Percentiles rank a stretch among this genome's conserved stretches.
phyloP scores from a whole-genome alignment of 2,329 filamentous ascomycete genomes.

The Arthrobotrys pseudoclavata region DNA sequence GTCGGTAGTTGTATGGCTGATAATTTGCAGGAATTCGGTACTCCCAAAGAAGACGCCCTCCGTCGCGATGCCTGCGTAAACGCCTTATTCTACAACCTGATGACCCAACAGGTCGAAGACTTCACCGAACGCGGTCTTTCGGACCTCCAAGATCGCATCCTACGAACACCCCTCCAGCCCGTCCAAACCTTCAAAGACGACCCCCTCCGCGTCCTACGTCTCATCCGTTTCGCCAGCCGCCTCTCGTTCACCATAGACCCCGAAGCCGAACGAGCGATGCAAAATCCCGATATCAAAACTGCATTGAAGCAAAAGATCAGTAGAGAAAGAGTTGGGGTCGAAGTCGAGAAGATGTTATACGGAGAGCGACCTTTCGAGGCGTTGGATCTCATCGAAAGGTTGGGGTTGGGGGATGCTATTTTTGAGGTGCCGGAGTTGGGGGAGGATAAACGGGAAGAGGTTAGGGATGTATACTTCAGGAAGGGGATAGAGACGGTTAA shows the following conservation, averaged over 20 bases:
- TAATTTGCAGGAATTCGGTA: slow-evolving; percentile 78
- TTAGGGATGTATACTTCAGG: slow-evolving; percentile 70
- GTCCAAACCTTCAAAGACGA: slow-evolving; percentile 95
- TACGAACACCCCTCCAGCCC: slow-evolving; percentile 88
- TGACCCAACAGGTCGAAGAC: slow-evolving; percentile 84
- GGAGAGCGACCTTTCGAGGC: slow-evolving; percentile 68
- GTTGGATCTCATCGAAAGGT: slow-evolving; percentile 54
- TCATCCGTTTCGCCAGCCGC: slow-evolving; percentile 91
- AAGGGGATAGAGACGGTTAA: slow-evolving; percentile 76
- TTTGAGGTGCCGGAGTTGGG: slow-evolving; percentile 29
- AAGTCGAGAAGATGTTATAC: slow-evolving; percentile 91
- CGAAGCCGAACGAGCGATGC: slow-evolving; percentile 80
- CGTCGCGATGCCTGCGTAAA: slow-evolving; percentile 94
- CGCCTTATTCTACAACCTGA: slow-evolving; percentile 93
- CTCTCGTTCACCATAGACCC: slow-evolving; percentile 83
- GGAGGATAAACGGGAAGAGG: slow-evolving; percentile 36
- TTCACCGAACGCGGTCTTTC: slow-evolving; percentile 80
- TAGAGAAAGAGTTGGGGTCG: slow-evolving; percentile 86
- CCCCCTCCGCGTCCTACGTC: slow-evolving; percentile 84
- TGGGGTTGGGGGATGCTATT: slow-evolving; percentile 58
- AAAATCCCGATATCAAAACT: slow-evolving; percentile 76
- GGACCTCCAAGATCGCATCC: slow-evolving; percentile 79
- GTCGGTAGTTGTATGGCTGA: neutral
- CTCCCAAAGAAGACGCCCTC: slow-evolving; percentile 87
- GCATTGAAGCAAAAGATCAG: slow-evolving; percentile 91